Evolutionary conservation across 139 green algal genomes (phyloP).

Genomic region (Chlorella sp.): DNA sequence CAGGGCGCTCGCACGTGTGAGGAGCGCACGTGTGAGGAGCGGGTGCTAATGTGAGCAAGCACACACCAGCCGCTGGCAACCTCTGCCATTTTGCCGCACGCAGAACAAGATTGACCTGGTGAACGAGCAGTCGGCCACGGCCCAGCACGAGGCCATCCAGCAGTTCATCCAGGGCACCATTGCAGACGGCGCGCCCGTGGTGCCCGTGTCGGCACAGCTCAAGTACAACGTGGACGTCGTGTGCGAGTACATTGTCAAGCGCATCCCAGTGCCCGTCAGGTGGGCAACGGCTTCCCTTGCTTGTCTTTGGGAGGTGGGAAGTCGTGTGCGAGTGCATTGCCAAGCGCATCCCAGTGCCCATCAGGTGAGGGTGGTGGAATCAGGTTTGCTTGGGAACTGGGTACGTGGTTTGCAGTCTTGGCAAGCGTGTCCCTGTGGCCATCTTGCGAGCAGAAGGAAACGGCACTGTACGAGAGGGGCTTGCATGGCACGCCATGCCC

Average conservation of each 20-base stretch:
- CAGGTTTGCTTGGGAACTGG: neutral
- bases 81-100: conserved; percentile 7
- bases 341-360: conserved; percentile 87
- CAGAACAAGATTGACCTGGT: conserved; percentile 90
- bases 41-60: no score
- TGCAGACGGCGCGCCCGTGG: conserved; percentile 88
- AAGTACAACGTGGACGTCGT: conserved; percentile 99
- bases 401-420: neutral
- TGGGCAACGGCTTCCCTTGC: neutral
- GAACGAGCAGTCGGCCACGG: conserved; percentile 77
- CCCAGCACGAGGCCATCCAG: conserved; percentile 93
- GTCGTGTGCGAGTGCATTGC: conserved; percentile 98
- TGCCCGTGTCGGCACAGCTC: conserved; percentile 97
- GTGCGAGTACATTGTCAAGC: conserved; percentile 96
- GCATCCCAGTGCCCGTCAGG: conserved; percentile 80
- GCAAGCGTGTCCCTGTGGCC: no score
- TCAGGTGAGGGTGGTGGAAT: conserved; percentile 27
- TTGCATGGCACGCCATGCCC: no score
- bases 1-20: no score
- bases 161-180: conserved; percentile 97
- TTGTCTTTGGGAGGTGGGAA: no score
- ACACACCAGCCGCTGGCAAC: neutral
- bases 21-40: no score
- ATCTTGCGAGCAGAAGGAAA: no score
- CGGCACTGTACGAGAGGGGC: no score